Evolutionary conservation across 371 early-diverging fungal species (phyloP).

Genomic region (Spraguea lophii): DNA sequence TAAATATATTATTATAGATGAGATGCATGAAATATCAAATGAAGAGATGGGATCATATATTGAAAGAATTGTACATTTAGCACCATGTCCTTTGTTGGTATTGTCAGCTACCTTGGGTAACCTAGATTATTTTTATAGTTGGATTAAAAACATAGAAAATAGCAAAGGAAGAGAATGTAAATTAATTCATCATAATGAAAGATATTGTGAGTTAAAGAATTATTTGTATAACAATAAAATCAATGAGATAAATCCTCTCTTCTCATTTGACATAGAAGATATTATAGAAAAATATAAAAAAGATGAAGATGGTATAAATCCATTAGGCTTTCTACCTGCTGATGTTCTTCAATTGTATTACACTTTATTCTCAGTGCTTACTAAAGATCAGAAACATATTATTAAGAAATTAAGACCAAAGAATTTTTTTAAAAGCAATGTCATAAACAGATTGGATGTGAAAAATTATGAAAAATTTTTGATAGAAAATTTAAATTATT

Average conservation of each 20-base stretch:
- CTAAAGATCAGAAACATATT: conserved; percentile 28
- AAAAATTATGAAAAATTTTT: conserved; percentile 39
- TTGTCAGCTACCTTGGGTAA: conserved; percentile 51
- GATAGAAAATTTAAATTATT: conserved; percentile 27
- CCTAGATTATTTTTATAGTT: conserved; percentile 46
- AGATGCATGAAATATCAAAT: conserved; percentile 49
- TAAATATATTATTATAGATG: conserved; percentile 50
- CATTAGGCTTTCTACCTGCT: conserved; percentile 45
- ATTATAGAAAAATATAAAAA: not conserved
- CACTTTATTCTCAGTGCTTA: conserved; percentile 34
- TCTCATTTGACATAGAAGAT: conserved; percentile 40
- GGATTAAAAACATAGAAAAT: conserved; percentile 38
- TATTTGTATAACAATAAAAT: conserved; percentile 29
- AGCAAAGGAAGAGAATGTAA: conserved; percentile 35
- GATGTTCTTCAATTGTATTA: conserved; percentile 43
- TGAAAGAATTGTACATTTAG: conserved; percentile 48
- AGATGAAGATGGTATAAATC: too few species aligned
- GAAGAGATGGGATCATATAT: conserved; percentile 46
- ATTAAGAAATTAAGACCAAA: conserved; percentile 35
- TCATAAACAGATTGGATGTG: conserved; percentile 39
- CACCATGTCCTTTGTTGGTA: conserved; percentile 48
- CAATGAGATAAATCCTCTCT: conserved; percentile 23
- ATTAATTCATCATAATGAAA: conserved; percentile 36
- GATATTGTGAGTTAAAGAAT: conserved; percentile 45
- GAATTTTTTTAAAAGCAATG: conserved; percentile 44